These are phyloP conservation scores for Sodiomyces alkalinus DNA, from an alignment of 2,329 filamentous ascomycete species.

Conservation along the genomic window DNA sequence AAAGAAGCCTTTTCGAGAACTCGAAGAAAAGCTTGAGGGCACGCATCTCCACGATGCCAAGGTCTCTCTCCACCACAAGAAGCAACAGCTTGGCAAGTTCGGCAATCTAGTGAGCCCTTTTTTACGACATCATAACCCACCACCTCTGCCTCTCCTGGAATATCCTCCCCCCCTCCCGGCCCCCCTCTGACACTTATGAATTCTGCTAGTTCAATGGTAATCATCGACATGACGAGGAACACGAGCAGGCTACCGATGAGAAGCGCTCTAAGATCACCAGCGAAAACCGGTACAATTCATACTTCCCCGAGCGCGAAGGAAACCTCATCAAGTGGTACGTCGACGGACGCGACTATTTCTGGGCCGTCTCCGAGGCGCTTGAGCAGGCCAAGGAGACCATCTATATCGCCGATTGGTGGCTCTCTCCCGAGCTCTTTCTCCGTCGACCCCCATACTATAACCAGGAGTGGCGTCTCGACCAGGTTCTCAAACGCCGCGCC, in stretches of 20 bases:
- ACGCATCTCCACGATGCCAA: conserved; percentile 42
- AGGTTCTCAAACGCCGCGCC: conserved; percentile 72
- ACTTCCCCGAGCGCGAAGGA: conserved; percentile 70
- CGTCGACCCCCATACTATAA: conserved; percentile 69
- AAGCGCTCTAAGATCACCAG: conserved; percentile 62
- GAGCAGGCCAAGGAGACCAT: conserved; percentile 84
- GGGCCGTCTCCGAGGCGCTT: conserved; percentile 80
- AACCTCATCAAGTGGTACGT: conserved; percentile 96
- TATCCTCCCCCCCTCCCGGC: not conserved
- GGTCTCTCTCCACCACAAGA: conserved; percentile 40
- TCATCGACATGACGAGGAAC: conserved; percentile 86
- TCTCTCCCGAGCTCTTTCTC: conserved; percentile 77
- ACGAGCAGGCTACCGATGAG: conserved; percentile 69
- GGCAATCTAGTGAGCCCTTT: conserved; percentile 41
- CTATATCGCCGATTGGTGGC: conserved; percentile 96
- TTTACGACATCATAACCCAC: too few relatives aligned
- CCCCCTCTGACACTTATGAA: not conserved
- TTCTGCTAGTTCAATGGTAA: conserved; percentile 57
- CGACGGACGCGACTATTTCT: conserved; percentile 89
- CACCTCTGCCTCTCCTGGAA: not conserved
- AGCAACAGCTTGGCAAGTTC: conserved; percentile 51
- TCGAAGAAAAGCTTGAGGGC: conserved; percentile 38
- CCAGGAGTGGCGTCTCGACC: conserved; percentile 77
- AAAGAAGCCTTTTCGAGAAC: conserved; percentile 28
- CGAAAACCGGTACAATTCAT: conserved; percentile 74